Base-by-base conservation (phyloP, 305 asterid genomes). In the Fraxinus ornus region DNA sequence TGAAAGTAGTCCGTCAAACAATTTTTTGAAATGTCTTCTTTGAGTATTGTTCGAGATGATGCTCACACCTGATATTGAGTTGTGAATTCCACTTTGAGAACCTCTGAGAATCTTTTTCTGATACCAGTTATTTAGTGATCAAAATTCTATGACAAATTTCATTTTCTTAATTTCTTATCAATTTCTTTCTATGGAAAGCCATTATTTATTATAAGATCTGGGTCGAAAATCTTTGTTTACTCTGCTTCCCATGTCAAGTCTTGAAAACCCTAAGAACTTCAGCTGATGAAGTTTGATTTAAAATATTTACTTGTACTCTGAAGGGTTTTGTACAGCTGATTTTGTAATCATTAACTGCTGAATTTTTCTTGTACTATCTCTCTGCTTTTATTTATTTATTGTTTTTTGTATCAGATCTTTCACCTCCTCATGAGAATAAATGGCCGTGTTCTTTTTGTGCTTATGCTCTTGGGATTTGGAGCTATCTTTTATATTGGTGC, bases 401-500 rank as follows among this genome's bases (percentile, higher is more conserved):
- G 49, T 76, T 41, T 66, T 79, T 22, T 71, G 66, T 70, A 55
- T 35, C 98, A 96, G 98, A 89, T 91, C 73, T 91, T 94, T 86
- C 99, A 94, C 49, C 77, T 91, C 80, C 88, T 97, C 87, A 89
- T 88, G 95, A 91, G 98, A 87, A 91, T 91, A 85, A 93, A 97
- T 82, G 84, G 60, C 77, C 98, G 98, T 73, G 90, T 94, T 83
- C 95, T 91, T 80, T 82, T 90, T 89, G 88, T 90, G 89, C 91
- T 93, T 85, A 89, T 93, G 86, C 92, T 93, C 84, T 79, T 91
- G 87, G 96, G 90, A 70, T 84, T 91, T 79, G 98, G 95, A 82
- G 96, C 88, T 82, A 90, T 97, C 66, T 89, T 94, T 89, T 97
- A 97, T 83, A 84, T 93, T 85, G 98, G 98, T 84, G 98, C 98